Conservation (phyloP, 1,284 basidiomycete genomes). For the Anthracocystis walkeri region DNA sequence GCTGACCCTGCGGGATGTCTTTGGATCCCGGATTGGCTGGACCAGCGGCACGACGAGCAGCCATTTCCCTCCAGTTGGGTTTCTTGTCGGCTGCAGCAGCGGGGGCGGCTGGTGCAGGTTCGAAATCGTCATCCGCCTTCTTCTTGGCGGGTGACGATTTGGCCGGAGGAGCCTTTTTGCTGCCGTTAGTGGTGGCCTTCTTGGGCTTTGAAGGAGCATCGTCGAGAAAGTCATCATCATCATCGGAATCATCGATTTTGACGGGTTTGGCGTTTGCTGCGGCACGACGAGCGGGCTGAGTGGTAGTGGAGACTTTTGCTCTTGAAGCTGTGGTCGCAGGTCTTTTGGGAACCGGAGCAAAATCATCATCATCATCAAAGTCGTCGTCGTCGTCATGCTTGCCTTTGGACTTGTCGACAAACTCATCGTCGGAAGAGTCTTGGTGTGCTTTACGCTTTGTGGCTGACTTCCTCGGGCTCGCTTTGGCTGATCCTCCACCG, state of each 20-base stretch:
- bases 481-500: constrained; percentile 3
- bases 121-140: constrained; percentile 19
- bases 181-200: constrained; percentile 54
- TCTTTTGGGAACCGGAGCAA: constrained; percentile 54
- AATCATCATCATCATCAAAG: constrained; percentile 63
- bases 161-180: constrained; percentile 57
- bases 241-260: constrained; percentile 48
- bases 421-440: constrained; percentile 22
- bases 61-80: constrained; percentile 40
- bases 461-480: constrained; percentile 25
- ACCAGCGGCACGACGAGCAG: constrained; percentile 76
- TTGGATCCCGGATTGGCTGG: constrained; percentile 84
- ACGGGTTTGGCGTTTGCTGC: constrained; percentile 34
- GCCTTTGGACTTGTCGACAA: constrained; percentile 3
- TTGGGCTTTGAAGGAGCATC: constrained; percentile 50
- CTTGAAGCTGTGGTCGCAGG: constrained; percentile 30
- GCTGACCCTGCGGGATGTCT: constrained; percentile 80
- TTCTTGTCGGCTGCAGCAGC: constrained; percentile 32
- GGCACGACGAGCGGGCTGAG: constrained; percentile 14
- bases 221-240: constrained; percentile 31
- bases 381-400: constrained; percentile 41
- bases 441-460: constrained; percentile 36
- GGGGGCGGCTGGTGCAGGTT: constrained; percentile 23
- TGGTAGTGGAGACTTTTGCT: constrained; percentile 16
- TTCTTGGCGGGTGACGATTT: constrained; percentile 20